Evolutionary conservation across 306 rosid genomes (phyloP), one percentile per base, ranked within the genome.

Genomic region (Sicyos edulis): DNA sequence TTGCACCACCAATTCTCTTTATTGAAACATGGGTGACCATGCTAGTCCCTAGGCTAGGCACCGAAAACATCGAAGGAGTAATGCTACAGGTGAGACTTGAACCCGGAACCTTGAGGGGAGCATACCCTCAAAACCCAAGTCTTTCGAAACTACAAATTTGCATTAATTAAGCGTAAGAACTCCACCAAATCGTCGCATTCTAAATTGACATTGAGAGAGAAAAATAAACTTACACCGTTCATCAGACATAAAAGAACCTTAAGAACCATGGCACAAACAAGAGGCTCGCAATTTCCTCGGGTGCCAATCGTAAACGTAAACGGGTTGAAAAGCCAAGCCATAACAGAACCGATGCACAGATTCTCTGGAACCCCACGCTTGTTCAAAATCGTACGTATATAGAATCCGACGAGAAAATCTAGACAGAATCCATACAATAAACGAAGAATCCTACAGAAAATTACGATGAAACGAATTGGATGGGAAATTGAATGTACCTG

Each of bases 271-370:
- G 95, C 96, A 83, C 97, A 93, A 66, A 89, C 99, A 85, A 91
- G 57, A 37, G 99, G 95, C 82, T 93, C 97, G 76, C 97, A 91
- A 85, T 93, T 93, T 53, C 95, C 97, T 16, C 97, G 83, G 54
- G 97, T 93, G 72, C 96, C 97, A 26, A 91, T 91, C 29, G 99
- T 93, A 82, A 93, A 91, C 14, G 96, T 93, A 74, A 91, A 91
- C 34, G 96, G 99, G 80, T 93, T 90, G 77, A 91, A 89, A 70
- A 93, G 91, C 95, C 96, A 93, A 24, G 77, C 76, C 73, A 86
- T 85, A 73, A 89, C 95, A 77, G 91, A 82, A 74, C 74, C 70
- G 80, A 75, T 80, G 78, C 84, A 76, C 8, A 84, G 72, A 12
- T 87, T 81, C 74, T 88, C 88, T 16, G 97, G 99, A 68, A 89